Base-by-base conservation (phyloP, 176 grass and related monocot species). In the Rhynchospora breviuscula region DNA sequence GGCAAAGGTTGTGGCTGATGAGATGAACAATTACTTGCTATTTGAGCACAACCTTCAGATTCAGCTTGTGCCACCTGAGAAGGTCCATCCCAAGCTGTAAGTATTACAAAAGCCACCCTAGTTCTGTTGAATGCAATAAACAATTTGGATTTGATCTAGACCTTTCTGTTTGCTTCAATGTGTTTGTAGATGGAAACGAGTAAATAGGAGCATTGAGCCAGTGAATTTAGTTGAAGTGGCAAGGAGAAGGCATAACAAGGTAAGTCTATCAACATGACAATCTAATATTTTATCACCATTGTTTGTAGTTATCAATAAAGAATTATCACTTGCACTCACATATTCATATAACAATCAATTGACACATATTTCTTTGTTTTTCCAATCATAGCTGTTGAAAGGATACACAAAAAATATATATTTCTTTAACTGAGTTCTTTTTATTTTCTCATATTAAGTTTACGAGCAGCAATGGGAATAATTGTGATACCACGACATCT, bases 21-120 rank as follows among this genome's bases (percentile, higher is more conserved):
- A 95, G 86, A 95, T 95, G 69, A 88, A 98, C 79, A 95, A 95
- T 83, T 98, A 98, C 84, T 85, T 98, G 46, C 22, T 93, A 44
- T 98, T 95, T 84, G 96, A 98, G 84, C 93, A 91, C 59, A 93
- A 84, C 17, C 88, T 98, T 87, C 87, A 89, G 79, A 79, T 93
- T 87, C n/a, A 76, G 51, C 86, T 88, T 58, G 79, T 98, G 57
- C 88, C 88, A 1, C 89, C 63, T 0, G 91, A 95, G 80, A 89
- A 87, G 84, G 88, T 98, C 79, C 96, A 95, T 85, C 80, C 88
- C 52, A 93, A 93, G 85, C 21, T 98, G 96, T 98, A 93, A 84
- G 88, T 61, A 5, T 81, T 44, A 29, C 33, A 54, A 73, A 18
- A 18, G 78, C 75, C 52, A 74, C 65, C 8, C 45, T 21, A 13